phyloP scores from a whole-genome alignment of 176 grass and related monocot species.

The Areca catechu region DNA sequence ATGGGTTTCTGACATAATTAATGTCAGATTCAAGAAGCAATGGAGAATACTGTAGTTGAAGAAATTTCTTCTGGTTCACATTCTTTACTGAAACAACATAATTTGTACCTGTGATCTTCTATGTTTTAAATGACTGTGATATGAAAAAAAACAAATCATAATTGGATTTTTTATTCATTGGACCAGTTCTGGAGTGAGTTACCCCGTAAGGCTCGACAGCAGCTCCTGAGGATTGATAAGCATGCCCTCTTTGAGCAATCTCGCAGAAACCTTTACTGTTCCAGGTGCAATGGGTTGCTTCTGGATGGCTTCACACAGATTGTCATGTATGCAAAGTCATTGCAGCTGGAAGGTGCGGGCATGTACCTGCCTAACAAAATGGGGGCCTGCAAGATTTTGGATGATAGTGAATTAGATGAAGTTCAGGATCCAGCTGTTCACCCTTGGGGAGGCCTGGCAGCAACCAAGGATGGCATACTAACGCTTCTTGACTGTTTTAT shows the following conservation, averaged over 20 bases:
- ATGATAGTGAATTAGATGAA: slow-evolving; percentile 28
- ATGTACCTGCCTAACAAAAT: slow-evolving; percentile 15
- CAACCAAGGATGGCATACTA: slow-evolving; percentile 76
- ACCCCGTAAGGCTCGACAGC: slow-evolving; percentile 47
- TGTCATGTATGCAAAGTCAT: slow-evolving; percentile 58
- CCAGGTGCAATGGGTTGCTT: slow-evolving; percentile 88
- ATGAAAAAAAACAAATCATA: slow-evolving; percentile 3
- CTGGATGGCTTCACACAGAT: slow-evolving; percentile 88
- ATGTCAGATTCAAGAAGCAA: no score
- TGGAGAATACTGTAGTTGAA: no score
- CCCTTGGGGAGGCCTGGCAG: slow-evolving; percentile 83
- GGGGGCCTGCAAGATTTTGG: slow-evolving; percentile 19
- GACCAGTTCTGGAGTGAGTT: slow-evolving; percentile 85
- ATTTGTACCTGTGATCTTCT: slow-evolving; percentile 1
- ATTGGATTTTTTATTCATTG: slow-evolving; percentile 26
- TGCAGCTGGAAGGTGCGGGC: slow-evolving; percentile 43
- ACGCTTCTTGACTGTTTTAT: slow-evolving; percentile 85
- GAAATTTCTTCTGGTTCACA: neutral
- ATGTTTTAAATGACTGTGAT: slow-evolving; percentile 12
- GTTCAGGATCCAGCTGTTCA: slow-evolving; percentile 58
- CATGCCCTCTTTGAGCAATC: slow-evolving; percentile 89
- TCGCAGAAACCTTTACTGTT: slow-evolving; percentile 89
- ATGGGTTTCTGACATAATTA: no score
- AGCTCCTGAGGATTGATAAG: slow-evolving; percentile 80
- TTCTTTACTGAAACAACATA: neutral